Evolutionary conservation across 495 filamentous ascomycete genomes (phyloP), one percentile per base, ranked within the genome.

Genomic region (Hyaloscypha variabilis): DNA sequence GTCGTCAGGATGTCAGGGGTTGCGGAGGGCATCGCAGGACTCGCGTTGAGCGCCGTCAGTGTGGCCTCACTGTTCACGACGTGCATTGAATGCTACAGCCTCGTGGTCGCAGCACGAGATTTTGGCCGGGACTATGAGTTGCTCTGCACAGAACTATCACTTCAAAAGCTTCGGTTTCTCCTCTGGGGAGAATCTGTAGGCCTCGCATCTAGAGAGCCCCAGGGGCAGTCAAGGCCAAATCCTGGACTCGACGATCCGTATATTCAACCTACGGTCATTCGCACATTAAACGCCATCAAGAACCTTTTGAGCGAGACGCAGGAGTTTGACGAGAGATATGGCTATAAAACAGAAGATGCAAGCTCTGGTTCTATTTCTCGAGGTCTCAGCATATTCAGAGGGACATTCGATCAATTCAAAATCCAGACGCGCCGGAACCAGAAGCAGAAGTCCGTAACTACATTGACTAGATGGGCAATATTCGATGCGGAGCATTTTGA

Each of bases 131-230:
- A 71, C 1, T 64, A 64, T 28, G 68, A 70, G 53, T 50, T 66
- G 14, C 60, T 70, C 25, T 70, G 60, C 30, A 34, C 30, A 34
- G 24, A 71, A 61, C 39, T 71, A 10, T 66, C 58, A 23, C 50
- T 69, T 24, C 62, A 69, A n/a, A 23, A 49, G 25, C 25, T 66
- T n/a, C 46, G 62, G 19, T 60, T 71, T 17, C 11, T 60, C 19
- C 51, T 71, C 10, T 71, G 68, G 66, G 68, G 68, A 2, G 66
- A 71, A 26, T 60, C 65, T 14, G 50, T 71, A 10, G 66, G 68
- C 23, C 34, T 34, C 5, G 30, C 30, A 11, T 5, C 5, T 11
- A 34, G 30, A 5, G 11, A 4, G 11, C 11, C 30, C 4, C 5
- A 34, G 11, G 4, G 5, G 4, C 30, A 11, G 30, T 11, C 30